Percentiles rank a stretch among this genome's conserved stretches.
Evolutionary conservation across 2,329 filamentous ascomycete genomes (phyloP).

Genomic region (Arthrinium phaeospermum): DNA sequence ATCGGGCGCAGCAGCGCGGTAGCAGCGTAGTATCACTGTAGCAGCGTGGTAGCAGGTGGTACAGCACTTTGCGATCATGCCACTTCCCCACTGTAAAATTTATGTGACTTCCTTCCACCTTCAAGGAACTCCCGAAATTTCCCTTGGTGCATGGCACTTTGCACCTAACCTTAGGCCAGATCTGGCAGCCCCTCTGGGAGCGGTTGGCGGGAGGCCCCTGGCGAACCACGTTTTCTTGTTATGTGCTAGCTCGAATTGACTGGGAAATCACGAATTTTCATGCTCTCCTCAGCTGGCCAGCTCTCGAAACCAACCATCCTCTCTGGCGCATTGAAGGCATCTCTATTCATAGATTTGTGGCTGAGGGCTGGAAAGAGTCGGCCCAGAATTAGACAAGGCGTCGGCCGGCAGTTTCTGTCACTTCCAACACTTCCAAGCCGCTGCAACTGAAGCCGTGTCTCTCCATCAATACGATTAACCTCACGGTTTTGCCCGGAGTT

Average conservation of each 20-base stretch:
- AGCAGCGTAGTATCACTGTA: no score
- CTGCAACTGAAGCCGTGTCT: neutral
- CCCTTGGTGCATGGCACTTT: neutral
- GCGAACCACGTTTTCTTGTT: neutral
- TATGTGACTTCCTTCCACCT: neutral
- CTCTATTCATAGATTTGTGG: neutral
- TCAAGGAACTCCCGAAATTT: neutral
- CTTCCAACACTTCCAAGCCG: neutral
- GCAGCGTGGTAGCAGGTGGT: no score
- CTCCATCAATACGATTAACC: neutral
- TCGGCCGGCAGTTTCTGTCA: neutral
- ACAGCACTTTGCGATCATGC: conserved; percentile 1
- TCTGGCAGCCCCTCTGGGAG: neutral
- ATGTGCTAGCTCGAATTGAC: neutral
- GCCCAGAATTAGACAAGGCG: neutral
- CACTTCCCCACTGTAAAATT: conserved; percentile 9
- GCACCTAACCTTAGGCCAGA: neutral
- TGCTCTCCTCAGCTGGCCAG: neutral
- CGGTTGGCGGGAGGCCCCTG: neutral
- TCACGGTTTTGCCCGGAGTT: conserved; percentile 1
- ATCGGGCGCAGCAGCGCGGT: no score
- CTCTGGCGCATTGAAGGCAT: neutral
- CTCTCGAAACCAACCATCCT: neutral
- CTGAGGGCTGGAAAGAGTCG: neutral
- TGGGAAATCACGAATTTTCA: neutral